Base-by-base conservation (phyloP, 2,329 filamentous ascomycete genomes). In the Exophiala sp. region DNA sequence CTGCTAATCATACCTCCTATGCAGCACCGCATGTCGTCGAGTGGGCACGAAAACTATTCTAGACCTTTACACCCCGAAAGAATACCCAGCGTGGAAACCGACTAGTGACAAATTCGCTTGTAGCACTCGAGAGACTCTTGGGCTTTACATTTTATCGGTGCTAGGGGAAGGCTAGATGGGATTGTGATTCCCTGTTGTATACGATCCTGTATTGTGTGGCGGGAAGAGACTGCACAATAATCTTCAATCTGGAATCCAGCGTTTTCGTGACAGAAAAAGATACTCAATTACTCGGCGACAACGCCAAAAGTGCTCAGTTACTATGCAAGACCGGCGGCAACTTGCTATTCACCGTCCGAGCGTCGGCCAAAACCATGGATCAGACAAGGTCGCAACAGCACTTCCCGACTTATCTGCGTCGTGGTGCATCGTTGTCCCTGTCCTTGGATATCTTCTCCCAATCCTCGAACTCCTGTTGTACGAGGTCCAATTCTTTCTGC, bases 391-490 rank as follows among this genome's bases (percentile, higher is more conserved):
- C 30, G 21, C 13, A 19, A 46, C 32, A 14, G 11, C 38, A 8
- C 8, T 18, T 16, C 19, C 19, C 18, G 34, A 16, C 23, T 54
- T 35, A 58, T 29, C 57, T 44, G 22, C 49, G 48, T 23, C 54
- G 51, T 45, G 53, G 54, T 11, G 48, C 16, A 34, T 58, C 51
- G 23, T 41, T 55, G n/a, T 50, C 50, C 24, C 46, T 29, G 18
- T 53, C 54, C 24, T 48, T 58, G 21, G 52, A 50, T n/a, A 58
- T 42, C 46, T 66, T 66, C 55, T 81, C 72, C 66, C 78, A 78
- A 54, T 77, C 76, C 23, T 74, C 72, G 51, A 78, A 81, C 54
- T 84, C 80, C 58, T 76, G 75, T 63, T 75, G 75, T 47, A 82
- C 73, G 21, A 77, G 71, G 38, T 72, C 73, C 50, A 83, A 63